Evolutionary conservation across 208 protist genomes (phyloP), one percentile per base, ranked within the genome.

Genomic region (Acanthamoeba sp.): DNA sequence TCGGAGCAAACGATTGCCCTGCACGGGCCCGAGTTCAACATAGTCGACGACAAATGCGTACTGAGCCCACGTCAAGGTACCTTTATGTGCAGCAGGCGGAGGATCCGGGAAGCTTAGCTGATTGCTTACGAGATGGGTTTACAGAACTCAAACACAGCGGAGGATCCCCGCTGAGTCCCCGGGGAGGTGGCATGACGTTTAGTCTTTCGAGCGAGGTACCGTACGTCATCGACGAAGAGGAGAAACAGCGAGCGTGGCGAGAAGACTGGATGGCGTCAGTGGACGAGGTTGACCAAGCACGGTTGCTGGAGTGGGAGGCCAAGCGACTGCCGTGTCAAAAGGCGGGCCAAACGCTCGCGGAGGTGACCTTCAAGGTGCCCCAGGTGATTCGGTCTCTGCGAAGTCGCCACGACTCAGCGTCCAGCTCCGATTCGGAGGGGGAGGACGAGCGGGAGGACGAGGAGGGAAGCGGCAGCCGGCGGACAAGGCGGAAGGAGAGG

Each of bases 201-300:
- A 84, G 76, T 27, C 40, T 84, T 34, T 84, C 76, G 40, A 32
- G 24, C 32, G 84, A 71, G 27, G 55, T 20, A n/a, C 34, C 36
- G 22, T 32, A 24, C 3, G 22, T 27, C 16, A 0, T 91, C 4
- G 84, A 91, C 40, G 84, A 91, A 22, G 84, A 91, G 7, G 84
- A 91, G 5, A 36, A 22, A 5, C 50, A 91, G 24, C 27, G 40
- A 69, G 84, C 84, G 24, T 91, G 84, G 84, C 50, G 59, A 18
- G 84, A 91, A 12, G 84, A 91, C 14, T 91, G 84, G 84, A 42
- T 73, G 84, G 27, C 55, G 34, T 27, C 36, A 27, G 84, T 91
- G 16, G 84, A 91, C 18, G 84, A 91, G 20, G 55, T 5, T 12
- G 84, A 91, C 55, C 84, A 91, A 0, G 40, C n/a, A 7, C 50